A percentile compares a stretch with the other conserved stretches of the same genome.
phyloP scores from a whole-genome alignment of 1,139 yeast species.

The Candida gigantensis region DNA sequence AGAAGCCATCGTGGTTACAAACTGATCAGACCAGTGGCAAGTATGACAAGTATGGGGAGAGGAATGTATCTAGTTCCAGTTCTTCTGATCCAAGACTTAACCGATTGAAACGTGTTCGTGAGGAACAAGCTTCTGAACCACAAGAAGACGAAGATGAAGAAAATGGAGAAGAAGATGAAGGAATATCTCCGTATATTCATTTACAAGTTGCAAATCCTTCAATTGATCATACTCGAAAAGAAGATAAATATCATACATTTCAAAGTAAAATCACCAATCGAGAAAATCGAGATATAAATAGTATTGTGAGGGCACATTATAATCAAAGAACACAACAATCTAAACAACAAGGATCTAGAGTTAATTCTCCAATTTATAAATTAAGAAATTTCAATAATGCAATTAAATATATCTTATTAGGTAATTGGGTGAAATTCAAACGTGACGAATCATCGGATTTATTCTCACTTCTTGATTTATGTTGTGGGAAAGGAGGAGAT shows the following conservation, averaged over 20 bases:
- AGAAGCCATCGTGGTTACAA: conserved; percentile 46
- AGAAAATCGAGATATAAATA: conserved; percentile 45
- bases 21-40: conserved; percentile 23
- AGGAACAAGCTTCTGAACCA: conserved; percentile 5
- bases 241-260: conserved; percentile 35
- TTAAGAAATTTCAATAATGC: conserved; percentile 89
- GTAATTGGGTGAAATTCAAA: conserved; percentile 55
- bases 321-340: conserved; percentile 80
- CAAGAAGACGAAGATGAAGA: conserved; percentile 7
- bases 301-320: conserved; percentile 78
- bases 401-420: conserved; percentile 82
- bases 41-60: conserved; percentile 42
- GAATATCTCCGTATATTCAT: conserved; percentile 32
- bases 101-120: conserved; percentile 11
- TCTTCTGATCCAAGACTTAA: conserved; percentile 3
- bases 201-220: conserved; percentile 35
- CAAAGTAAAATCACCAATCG: conserved; percentile 40
- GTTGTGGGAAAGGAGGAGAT: conserved; percentile 99
- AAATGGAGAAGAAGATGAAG: conserved; percentile 13
- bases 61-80: conserved; percentile 10
- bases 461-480: conserved; percentile 65
- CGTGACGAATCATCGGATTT: conserved; percentile 51
- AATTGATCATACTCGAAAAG: conserved; percentile 11
- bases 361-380: conserved; percentile 80
- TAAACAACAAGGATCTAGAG: conserved; percentile 59